Evolutionary conservation across 306 rosid species (phyloP).

Genomic region (Medicago truncatula): MtrunA17r5.0-ANR NC_053049.1:3323001-3323500

Average conservation of each 20-base stretch:
- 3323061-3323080: constrained; percentile 4
- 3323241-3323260: neutral
- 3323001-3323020: constrained; percentile 1
- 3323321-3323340: constrained; percentile 13
- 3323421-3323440: constrained; percentile 9
- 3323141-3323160: constrained; percentile 1
- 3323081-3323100: neutral
- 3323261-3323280: constrained; percentile 16
- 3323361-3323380: constrained; percentile 1
- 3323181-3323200: constrained; percentile 9
- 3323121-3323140: constrained; percentile 9
- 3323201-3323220: neutral
- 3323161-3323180: neutral
- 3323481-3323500: constrained; percentile 45
- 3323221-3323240: constrained; percentile 5
- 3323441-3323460: constrained; percentile 4
- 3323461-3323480: constrained; percentile 1
- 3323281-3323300: constrained; percentile 15
- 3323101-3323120: constrained; percentile 7
- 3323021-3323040: constrained; percentile 4
- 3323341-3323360: neutral
- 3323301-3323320: constrained; percentile 13
- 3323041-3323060: neutral
- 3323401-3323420: constrained; percentile 17
- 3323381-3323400: neutral